Evolutionary conservation across 257 asterid species (phyloP).

Genomic region (Ocimum tenuiflorum): DNA sequence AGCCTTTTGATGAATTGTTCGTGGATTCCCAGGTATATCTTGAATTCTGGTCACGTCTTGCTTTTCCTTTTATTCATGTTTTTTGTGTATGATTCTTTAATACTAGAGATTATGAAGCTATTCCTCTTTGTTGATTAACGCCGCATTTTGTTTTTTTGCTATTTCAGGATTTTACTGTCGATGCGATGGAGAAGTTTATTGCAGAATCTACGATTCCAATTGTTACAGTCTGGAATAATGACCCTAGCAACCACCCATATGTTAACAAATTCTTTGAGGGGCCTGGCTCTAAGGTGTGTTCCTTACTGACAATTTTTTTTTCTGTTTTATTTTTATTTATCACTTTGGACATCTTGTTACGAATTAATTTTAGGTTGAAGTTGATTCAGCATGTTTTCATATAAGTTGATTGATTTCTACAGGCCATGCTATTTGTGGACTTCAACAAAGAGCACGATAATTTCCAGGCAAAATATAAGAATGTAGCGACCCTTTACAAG

Average conservation of each 20-base stretch:
- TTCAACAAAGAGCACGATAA: slow-evolving; percentile 53
- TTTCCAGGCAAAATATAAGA: slow-evolving; percentile 48
- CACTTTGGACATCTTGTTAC: neutral
- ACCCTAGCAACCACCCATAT: slow-evolving; percentile 45
- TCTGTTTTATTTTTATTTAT: neutral
- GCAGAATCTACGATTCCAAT: slow-evolving; percentile 43
- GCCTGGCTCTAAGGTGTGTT: slow-evolving; percentile 47
- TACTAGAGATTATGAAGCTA: neutral
- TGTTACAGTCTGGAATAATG: slow-evolving; percentile 49
- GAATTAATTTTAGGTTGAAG: neutral
- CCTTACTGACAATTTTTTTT: neutral
- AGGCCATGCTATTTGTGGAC: slow-evolving; percentile 74
- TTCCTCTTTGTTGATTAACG: too few species aligned
- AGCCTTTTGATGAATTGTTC: slow-evolving; percentile 74
- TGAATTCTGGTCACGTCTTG: too few species aligned
- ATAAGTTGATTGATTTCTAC: slow-evolving; percentile 3
- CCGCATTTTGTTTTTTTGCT: too few species aligned
- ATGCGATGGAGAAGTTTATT: slow-evolving; percentile 58
- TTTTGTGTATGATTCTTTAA: neutral
- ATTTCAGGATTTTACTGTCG: slow-evolving; percentile 58
- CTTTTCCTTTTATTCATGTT: neutral
- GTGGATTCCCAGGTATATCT: slow-evolving; percentile 56
- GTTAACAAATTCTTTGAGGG: slow-evolving; percentile 49
- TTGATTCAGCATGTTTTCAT: neutral
- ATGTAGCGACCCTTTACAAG: slow-evolving; percentile 54